phyloP scores from a whole-genome alignment of 2,329 filamentous ascomycete species.

The Alternaria burnsii region DNA sequence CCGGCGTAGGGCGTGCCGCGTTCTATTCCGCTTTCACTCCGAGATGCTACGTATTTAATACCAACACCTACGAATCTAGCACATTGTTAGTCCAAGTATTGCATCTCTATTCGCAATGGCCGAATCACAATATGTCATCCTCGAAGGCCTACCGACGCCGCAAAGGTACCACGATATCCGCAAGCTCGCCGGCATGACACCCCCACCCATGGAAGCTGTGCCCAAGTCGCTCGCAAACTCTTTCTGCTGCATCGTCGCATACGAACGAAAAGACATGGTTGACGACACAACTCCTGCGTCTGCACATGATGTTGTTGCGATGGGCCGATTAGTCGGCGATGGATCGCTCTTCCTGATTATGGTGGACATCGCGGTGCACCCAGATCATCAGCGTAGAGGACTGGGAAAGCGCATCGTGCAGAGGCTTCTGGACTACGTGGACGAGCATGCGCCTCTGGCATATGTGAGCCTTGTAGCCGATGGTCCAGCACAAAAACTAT shows the following conservation, averaged over 20 bases:
- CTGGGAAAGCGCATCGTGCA: conserved; percentile 58
- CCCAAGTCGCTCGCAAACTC: conserved; percentile 39
- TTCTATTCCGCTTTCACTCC: not conserved
- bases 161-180: conserved; percentile 44
- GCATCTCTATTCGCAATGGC: conserved; percentile 3
- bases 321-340: conserved; percentile 63
- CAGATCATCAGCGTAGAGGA: conserved; percentile 59
- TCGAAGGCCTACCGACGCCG: conserved; percentile 38
- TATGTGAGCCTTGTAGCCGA: conserved; percentile 60
- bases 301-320: conserved; percentile 51
- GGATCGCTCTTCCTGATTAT: conserved; percentile 63
- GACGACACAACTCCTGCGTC: conserved; percentile 28
- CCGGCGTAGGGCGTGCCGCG: not conserved
- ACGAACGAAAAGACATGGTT: conserved; percentile 35
- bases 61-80: not conserved
- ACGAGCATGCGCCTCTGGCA: conserved; percentile 52
- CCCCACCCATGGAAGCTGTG: conserved; percentile 39
- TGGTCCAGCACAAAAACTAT: conserved; percentile 55
- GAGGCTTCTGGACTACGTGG: conserved; percentile 54
- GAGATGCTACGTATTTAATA: not conserved
- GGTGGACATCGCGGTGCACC: conserved; percentile 61
- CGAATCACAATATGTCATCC: conserved; percentile 32
- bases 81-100: not conserved
- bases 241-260: conserved; percentile 36
- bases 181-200: conserved; percentile 40